Evolutionary conservation across 2,329 filamentous ascomycete genomes (phyloP), one percentile per base, ranked within the genome.

Genomic region (Acrocalymma vagum): DNA sequence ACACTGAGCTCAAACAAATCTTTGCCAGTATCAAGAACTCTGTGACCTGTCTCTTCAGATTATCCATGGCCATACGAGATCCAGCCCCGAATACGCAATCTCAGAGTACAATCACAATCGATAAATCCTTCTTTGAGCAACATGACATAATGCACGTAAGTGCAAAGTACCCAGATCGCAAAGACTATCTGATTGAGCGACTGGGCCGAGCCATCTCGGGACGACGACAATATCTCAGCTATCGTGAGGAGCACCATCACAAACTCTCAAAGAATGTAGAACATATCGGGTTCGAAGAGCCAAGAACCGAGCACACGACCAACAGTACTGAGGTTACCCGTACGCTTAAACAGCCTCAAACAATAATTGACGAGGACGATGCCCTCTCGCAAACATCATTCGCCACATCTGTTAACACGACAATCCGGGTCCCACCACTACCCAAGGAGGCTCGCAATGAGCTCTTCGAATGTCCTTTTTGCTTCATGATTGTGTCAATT

Each of bases 61-160:
- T 71, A 2, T 67, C 63, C 2, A 62, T 65, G 46, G 38, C 59
- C 2, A 57, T 71, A 26, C 48, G 60, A n/a, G 60, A 66, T 31
- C 65, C 68, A 8, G 62, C 59, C 1, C 58, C 60, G 9, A 53
- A 62, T n/a, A 58, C 58, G 17, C 62, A 62, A 21, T 45, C 58
- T 11, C 44, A 51, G 16, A 56, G 48, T 9, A 59, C 45, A 9
- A 49, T 58, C 9, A 53, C 43, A 1, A 48, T 61, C 13, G 55
- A 65, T 30, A 60, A 53, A 16, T 65, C 51, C 3, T 49, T 49
- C 26, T 67, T 53, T 30, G 51, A 63, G 22, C 30, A 30, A 7
- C 53, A 59, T 27, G 66, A 69, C 29, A 55, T 63, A 5, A 21
- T 34, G 13, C 62, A 68, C 35, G 46, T 55, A 8, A 31, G 29